phyloP scores from a whole-genome alignment of 257 asterid genomes.

The Vinca minor region DNA sequence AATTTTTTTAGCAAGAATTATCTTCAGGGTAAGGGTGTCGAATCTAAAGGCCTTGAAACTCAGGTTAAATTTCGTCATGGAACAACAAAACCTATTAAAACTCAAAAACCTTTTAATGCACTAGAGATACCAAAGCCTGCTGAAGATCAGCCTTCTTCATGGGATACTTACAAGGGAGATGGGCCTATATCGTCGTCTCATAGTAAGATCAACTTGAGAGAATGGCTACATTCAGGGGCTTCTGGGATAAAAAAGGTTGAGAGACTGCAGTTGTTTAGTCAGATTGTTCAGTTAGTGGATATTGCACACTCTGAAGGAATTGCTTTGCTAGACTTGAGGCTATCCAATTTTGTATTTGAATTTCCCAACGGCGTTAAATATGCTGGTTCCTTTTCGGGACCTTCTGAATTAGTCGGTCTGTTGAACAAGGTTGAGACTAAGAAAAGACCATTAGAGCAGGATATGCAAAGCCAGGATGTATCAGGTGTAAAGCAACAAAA shows the following conservation, averaged over 20 bases:
- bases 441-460: conserved; percentile 36
- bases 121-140: conserved; percentile 24
- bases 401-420: conserved; percentile 1
- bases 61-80: conserved; percentile 7
- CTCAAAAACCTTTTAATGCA: conserved; percentile 25
- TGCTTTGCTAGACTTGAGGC: conserved; percentile 55
- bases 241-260: conserved; percentile 43
- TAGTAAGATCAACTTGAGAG: conserved; percentile 56
- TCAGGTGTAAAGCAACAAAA: conserved; percentile 47
- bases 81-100: conserved; percentile 21
- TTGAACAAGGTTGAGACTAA: conserved; percentile 15
- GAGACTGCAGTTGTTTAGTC: conserved; percentile 59
- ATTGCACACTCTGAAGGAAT: conserved; percentile 56
- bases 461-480: conserved; percentile 18
- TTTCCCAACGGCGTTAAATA: conserved; percentile 37
- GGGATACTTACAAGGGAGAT: conserved; percentile 20
- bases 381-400: conserved; percentile 35
- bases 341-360: conserved; percentile 57
- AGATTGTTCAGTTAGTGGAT: conserved; percentile 64
- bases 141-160: conserved; percentile 26
- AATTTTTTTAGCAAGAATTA: conserved; percentile 21
- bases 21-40: conserved; percentile 17
- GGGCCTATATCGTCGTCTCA: conserved; percentile 20
- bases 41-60: conserved; percentile 8
- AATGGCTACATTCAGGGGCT: conserved; percentile 50